A percentile compares a stretch with the other conserved stretches of the same genome.
Evolutionary conservation across 2,329 filamentous ascomycete genomes (phyloP).

Genomic region (Fusarium setosum): DNA sequence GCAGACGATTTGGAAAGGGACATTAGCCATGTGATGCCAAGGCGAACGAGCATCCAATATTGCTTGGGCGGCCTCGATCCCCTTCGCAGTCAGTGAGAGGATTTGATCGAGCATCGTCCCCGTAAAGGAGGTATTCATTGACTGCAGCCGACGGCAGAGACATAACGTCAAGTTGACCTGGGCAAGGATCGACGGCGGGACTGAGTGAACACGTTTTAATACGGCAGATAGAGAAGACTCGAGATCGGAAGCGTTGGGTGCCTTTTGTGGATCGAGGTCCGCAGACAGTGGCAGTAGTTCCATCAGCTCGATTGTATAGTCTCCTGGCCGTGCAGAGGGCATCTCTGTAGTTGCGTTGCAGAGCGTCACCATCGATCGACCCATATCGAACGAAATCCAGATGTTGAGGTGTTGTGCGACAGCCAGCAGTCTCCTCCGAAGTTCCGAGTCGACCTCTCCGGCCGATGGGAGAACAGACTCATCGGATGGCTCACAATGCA

Average conservation of each 20-base stretch:
- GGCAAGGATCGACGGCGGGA: slow-evolving; percentile 57
- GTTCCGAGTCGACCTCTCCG: slow-evolving; percentile 49
- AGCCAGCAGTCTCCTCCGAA: slow-evolving; percentile 57
- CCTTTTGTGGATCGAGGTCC: slow-evolving; percentile 63
- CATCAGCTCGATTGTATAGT: slow-evolving; percentile 61
- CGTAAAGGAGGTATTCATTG: slow-evolving; percentile 59
- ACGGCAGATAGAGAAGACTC: slow-evolving; percentile 55
- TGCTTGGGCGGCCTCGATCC: slow-evolving; percentile 58
- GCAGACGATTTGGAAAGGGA: slow-evolving; percentile 69
- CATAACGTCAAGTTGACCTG: slow-evolving; percentile 68
- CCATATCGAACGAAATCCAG: slow-evolving; percentile 70
- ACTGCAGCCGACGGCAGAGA: slow-evolving; percentile 64
- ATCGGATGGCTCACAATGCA: slow-evolving; percentile 53
- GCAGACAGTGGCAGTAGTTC: slow-evolving; percentile 64
- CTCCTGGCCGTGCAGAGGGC: slow-evolving; percentile 51
- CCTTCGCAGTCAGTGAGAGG: slow-evolving; percentile 56
- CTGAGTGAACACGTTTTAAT: slow-evolving; percentile 52
- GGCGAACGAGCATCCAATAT: slow-evolving; percentile 58
- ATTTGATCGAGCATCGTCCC: slow-evolving; percentile 57
- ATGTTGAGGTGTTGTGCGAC: slow-evolving; percentile 68
- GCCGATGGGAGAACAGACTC: slow-evolving; percentile 41
- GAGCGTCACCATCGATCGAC: slow-evolving; percentile 62
- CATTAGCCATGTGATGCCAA: slow-evolving; percentile 71
- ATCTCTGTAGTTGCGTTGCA: slow-evolving; percentile 57
- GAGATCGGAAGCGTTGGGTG: slow-evolving; percentile 54